A percentile compares a stretch with the other conserved stretches of the same genome.
Evolutionary conservation across 164 flowering plant genomes (phyloP).

Genomic region (Stephania yunnanensis): DNA sequence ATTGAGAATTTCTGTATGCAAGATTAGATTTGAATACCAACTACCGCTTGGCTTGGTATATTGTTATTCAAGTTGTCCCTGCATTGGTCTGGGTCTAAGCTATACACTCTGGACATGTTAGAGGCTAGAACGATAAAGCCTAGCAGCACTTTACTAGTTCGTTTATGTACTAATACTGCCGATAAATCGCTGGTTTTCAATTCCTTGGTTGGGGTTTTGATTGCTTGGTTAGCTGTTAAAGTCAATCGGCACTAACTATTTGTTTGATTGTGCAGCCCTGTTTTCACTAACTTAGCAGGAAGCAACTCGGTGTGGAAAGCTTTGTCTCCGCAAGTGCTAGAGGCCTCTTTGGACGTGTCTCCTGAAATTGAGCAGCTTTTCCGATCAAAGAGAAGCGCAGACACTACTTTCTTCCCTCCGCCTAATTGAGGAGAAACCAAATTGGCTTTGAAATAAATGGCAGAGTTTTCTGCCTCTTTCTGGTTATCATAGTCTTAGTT

Average conservation of each 20-base stretch:
- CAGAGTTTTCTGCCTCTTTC: not conserved
- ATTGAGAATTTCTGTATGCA: too few relatives aligned
- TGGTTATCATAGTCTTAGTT: not conserved
- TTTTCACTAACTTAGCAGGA: constrained; percentile 73
- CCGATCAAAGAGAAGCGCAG: constrained; percentile 52
- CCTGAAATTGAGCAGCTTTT: constrained; percentile 51
- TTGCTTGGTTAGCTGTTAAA: not conserved
- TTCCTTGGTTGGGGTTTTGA: not conserved
- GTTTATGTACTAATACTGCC: not conserved
- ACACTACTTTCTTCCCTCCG: constrained; percentile 65
- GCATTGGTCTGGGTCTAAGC: too few relatives aligned
- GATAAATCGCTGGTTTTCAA: not conserved
- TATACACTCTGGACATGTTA: not conserved
- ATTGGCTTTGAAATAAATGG: not conserved
- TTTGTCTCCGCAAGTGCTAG: constrained; percentile 58
- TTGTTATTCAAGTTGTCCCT: too few relatives aligned
- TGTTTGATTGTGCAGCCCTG: constrained; percentile 41
- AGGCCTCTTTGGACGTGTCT: constrained; percentile 56
- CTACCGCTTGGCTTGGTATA: too few relatives aligned
- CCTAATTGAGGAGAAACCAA: constrained; percentile 29
- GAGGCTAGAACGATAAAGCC: not conserved
- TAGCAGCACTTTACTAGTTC: not conserved
- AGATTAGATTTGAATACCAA: too few relatives aligned
- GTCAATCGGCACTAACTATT: not conserved
- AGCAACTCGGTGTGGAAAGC: constrained; percentile 66